Percentiles rank a stretch among this genome's conserved stretches.
These are phyloP conservation scores for Tuber microsphaerosporum DNA, from an alignment of 495 filamentous ascomycete species.

Conservation along the genomic window DNA sequence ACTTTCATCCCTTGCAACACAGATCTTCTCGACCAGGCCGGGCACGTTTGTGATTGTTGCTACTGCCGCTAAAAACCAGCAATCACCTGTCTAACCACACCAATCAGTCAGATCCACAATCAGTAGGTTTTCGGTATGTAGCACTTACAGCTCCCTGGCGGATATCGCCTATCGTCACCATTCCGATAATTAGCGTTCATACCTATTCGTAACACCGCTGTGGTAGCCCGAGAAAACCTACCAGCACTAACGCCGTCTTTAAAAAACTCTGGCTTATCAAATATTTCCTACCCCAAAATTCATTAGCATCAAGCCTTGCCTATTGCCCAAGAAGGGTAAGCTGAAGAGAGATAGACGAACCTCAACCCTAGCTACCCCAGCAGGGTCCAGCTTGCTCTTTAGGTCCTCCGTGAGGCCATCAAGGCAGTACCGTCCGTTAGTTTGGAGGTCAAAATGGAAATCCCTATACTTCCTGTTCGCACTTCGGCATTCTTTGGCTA, in stretches of 20 bases:
- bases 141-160: constrained; percentile 39
- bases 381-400: constrained; percentile 11
- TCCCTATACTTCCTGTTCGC: constrained; percentile 89
- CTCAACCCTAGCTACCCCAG: constrained; percentile 23
- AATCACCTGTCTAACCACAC: constrained; percentile 74
- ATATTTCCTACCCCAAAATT: constrained; percentile 56
- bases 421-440: constrained; percentile 49
- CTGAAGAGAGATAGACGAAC: constrained; percentile 31
- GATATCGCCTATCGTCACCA: constrained; percentile 32
- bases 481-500: constrained; percentile 71
- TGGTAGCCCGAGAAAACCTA: constrained; percentile 44
- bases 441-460: constrained; percentile 78
- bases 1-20: constrained; percentile 68
- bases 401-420: constrained; percentile 14
- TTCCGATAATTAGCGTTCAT: constrained; percentile 45
- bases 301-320: neutral
- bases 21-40: constrained; percentile 70
- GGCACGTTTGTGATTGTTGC: constrained; percentile 76
- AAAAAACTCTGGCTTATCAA: constrained; percentile 77
- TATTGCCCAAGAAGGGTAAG: neutral
- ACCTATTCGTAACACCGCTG: neutral
- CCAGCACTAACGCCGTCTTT: constrained; percentile 75
- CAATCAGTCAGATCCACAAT: neutral
- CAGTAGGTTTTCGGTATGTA: neutral
- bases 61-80: constrained; percentile 85